Evolutionary conservation across 495 filamentous ascomycete genomes (phyloP), one percentile per base, ranked within the genome.

Genomic region (Friedmanniomyces simplex): DNA sequence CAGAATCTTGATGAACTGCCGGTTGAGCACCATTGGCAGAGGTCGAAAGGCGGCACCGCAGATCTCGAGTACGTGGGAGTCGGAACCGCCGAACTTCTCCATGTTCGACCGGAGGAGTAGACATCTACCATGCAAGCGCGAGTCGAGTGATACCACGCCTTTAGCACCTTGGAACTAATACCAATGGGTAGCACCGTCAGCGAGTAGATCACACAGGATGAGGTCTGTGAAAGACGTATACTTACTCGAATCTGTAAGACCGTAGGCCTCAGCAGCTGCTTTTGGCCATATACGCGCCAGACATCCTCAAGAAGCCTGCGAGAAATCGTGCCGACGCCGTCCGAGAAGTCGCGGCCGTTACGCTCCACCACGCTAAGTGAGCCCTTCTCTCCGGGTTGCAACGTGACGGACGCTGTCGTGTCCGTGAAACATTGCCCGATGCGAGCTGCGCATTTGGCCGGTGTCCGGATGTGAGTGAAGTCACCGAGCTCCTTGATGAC

Each of bases 361-460:
- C 63, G 39, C 50, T 63, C 59, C 3, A 71, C 55, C 30, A 51
- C 61, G 48, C n/a, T 30, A 21, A 52, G 41, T 69, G 24, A 32
- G 12, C 11, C 12, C 67, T 28, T 64, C 58, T 57, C 71, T 60
- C 57, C 71, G 59, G 50, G 77, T 83, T 0, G 52, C 14, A 46
- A 66, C 39, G 6, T 74, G 61, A 0, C 48, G 39, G 59, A 42
- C 10, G 77, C 71, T 71, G 68, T 18, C 0, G 89, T 93, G 56
- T 93, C 85, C 0, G 87, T 86, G 52, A 93, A 93, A 0, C 86
- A 82, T 63, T 93, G 89, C 0, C 89, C 89, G 36, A 93, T 90
- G 30, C 88, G 74, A 0, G 89, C 88, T 0, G 89, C 89, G 54
- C 85, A 89, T 55, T 80, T 82, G 0, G 89, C 87, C 0, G 87